A percentile compares a stretch with the other conserved stretches of the same genome.
phyloP scores from a whole-genome alignment of 306 rosid species.

The Castanea mollissima region DNA sequence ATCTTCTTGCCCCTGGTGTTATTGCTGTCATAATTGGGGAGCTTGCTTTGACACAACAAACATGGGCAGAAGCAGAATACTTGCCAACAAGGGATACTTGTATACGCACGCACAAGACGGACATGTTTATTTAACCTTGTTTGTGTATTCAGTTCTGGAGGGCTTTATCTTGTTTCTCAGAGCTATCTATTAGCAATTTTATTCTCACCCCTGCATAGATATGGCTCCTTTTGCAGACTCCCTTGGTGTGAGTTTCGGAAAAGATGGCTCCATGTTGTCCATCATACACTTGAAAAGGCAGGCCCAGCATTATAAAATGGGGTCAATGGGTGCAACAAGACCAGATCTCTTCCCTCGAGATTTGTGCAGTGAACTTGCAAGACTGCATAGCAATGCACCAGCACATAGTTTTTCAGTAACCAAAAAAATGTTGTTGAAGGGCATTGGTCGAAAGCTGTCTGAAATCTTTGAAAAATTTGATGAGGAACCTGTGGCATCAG shows the following conservation, averaged over 20 bases:
- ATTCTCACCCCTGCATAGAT: slow-evolving; percentile 69
- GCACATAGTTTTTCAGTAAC: slow-evolving; percentile 62
- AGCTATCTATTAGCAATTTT: slow-evolving; percentile 57
- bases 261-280: slow-evolving; percentile 62
- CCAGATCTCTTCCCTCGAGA: slow-evolving; percentile 80
- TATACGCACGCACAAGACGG: slow-evolving; percentile 49
- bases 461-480: slow-evolving; percentile 73
- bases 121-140: slow-evolving; percentile 40
- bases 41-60: slow-evolving; percentile 40
- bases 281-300: slow-evolving; percentile 60
- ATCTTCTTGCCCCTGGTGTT: slow-evolving; percentile 60
- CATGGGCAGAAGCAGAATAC: slow-evolving; percentile 51
- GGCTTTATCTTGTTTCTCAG: slow-evolving; percentile 50
- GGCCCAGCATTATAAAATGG: slow-evolving; percentile 89
- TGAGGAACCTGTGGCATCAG: slow-evolving; percentile 77
- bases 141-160: slow-evolving; percentile 48
- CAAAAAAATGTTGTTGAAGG: slow-evolving; percentile 52
- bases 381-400: slow-evolving; percentile 74
- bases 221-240: slow-evolving; percentile 60
- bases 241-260: slow-evolving; percentile 56
- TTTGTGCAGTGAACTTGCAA: slow-evolving; percentile 64
- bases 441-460: slow-evolving; percentile 60
- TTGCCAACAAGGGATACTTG: slow-evolving; percentile 38
- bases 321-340: slow-evolving; percentile 91
- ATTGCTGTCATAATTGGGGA: slow-evolving; percentile 56